A percentile compares a stretch with the other conserved stretches of the same genome.
Evolutionary conservation across 2,329 filamentous ascomycete genomes (phyloP).

Genomic region (Elsinoe australis): DNA sequence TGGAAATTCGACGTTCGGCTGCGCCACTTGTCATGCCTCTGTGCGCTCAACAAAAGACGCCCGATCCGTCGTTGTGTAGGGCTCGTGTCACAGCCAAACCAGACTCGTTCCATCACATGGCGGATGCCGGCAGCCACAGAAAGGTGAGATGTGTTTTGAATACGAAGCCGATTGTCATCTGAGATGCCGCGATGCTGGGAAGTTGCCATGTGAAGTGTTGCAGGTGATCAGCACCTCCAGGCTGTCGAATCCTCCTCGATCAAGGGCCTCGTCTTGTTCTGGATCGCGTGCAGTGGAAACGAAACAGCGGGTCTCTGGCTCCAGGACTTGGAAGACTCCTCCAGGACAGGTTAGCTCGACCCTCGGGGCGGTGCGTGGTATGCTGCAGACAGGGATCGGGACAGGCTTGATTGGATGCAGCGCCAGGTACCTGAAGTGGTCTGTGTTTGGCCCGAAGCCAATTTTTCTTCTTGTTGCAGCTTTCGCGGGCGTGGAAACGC

Average conservation of each 20-base stretch:
- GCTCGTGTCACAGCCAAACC: constrained; percentile 10
- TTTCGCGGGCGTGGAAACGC: background rate
- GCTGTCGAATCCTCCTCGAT: no score
- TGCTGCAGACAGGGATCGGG: no score
- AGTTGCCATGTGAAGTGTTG: background rate
- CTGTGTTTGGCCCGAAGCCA: no score
- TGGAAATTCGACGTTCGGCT: constrained; percentile 5
- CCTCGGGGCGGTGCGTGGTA: no score
- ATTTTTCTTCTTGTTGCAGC: background rate
- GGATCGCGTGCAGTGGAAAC: background rate
- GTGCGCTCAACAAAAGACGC: constrained; percentile 7
- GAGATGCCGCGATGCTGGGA: background rate
- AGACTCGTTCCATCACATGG: constrained; percentile 1
- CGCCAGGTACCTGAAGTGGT: no score
- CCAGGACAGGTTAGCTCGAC: constrained; percentile 1
- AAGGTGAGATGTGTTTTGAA: constrained; percentile 4
- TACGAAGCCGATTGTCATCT: background rate
- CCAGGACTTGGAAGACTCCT: background rate
- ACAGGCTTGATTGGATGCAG: no score
- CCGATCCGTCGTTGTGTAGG: background rate
- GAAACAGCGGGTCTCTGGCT: constrained; percentile 5
- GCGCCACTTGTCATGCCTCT: constrained; percentile 2
- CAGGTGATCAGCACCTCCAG: no score
- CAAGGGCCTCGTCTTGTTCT: no score
- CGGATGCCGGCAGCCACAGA: background rate